Evolutionary conservation across 306 rosid genomes (phyloP).

Genomic region (Prunus fruticosa): DNA sequence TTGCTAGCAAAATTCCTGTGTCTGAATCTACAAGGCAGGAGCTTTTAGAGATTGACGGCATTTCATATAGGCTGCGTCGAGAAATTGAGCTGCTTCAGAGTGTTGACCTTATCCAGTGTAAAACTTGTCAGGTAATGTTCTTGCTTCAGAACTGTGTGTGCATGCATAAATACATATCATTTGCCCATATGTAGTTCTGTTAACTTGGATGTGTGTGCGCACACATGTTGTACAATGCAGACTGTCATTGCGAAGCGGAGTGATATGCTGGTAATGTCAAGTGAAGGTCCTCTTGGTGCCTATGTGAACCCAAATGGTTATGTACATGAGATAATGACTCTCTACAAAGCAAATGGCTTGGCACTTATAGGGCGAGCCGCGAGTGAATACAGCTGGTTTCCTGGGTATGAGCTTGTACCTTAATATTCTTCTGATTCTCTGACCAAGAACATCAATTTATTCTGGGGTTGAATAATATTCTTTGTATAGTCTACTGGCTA

Average conservation of each 20-base stretch:
- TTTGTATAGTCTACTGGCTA: background rate
- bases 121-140: constrained; percentile 65
- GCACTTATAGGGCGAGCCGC: constrained; percentile 55
- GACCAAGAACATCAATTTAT: background rate
- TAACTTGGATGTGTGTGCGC: background rate
- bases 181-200: background rate
- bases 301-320: constrained; percentile 70
- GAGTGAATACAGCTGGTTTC: constrained; percentile 92
- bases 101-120: constrained; percentile 74
- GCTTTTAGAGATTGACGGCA: constrained; percentile 86
- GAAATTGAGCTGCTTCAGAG: constrained; percentile 88
- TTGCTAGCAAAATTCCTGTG: constrained; percentile 94
- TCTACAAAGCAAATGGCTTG: constrained; percentile 71
- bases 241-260: constrained; percentile 75
- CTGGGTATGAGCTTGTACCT: constrained; percentile 66
- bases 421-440: constrained; percentile 11
- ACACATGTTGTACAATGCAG: constrained; percentile 38
- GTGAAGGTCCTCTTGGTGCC: constrained; percentile 96
- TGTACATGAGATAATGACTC: constrained; percentile 88
- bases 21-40: constrained; percentile 96
- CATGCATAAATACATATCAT: background rate
- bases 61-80: constrained; percentile 83
- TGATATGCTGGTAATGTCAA: constrained; percentile 94
- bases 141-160: constrained; percentile 8
- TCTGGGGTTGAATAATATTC: background rate